A percentile compares a stretch with the other conserved stretches of the same genome.
Conservation (phyloP, 2,329 filamentous ascomycete species). For the Macrophomina tecta region DNA sequence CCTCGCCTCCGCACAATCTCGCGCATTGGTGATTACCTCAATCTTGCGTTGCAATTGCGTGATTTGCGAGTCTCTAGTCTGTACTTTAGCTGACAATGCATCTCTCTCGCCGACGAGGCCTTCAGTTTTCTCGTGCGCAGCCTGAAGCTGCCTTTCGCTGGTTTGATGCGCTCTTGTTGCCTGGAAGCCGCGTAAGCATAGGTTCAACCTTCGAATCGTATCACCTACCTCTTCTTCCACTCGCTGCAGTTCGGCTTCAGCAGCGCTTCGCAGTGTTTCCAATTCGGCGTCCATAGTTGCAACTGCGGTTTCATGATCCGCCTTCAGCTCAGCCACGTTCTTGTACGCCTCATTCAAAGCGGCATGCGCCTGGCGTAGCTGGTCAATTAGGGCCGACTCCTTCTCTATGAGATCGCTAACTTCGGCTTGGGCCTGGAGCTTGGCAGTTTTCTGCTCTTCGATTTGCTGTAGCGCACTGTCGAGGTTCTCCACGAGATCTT, state of each 20-base stretch:
- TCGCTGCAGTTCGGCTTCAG: conserved; percentile 15
- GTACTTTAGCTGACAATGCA: neutral
- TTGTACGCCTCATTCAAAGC: neutral
- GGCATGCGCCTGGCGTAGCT: conserved; percentile 29
- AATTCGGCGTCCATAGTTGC: conserved; percentile 3
- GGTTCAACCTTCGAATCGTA: neutral
- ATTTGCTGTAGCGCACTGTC: conserved; percentile 35
- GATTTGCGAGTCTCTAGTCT: neutral
- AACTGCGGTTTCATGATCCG: conserved; percentile 3
- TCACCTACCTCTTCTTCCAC: conserved; percentile 10
- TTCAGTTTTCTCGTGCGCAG: conserved; percentile 33
- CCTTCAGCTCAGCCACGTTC: neutral
- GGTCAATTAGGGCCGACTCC: conserved; percentile 32
- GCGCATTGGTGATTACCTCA: conserved; percentile 35
- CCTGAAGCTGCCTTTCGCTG: conserved; percentile 12
- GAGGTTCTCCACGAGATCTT: conserved; percentile 41
- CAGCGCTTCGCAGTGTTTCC: neutral
- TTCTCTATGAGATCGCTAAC: conserved; percentile 35
- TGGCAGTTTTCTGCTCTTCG: conserved; percentile 33
- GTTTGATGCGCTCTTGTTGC: neutral
- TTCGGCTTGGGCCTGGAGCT: conserved; percentile 33
- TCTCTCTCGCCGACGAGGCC: conserved; percentile 30
- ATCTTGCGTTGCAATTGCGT: conserved; percentile 8
- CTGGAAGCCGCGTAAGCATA: neutral
- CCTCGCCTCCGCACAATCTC: conserved; percentile 28